A percentile compares a stretch with the other conserved stretches of the same genome.
These are phyloP conservation scores for Fusarium papillatum DNA, from an alignment of 2,329 filamentous ascomycete species.

Conservation along the genomic window DNA sequence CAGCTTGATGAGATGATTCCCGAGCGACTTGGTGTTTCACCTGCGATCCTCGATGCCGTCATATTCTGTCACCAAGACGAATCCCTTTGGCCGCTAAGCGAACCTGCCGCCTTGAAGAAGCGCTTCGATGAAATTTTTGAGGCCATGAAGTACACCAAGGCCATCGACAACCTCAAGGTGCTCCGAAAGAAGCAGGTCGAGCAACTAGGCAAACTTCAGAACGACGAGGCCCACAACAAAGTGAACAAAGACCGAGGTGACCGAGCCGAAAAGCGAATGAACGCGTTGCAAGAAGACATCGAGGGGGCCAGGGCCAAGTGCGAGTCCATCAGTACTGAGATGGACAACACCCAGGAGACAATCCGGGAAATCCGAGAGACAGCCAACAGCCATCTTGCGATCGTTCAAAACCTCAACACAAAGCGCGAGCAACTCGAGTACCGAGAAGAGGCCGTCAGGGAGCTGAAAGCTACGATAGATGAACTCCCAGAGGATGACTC, in stretches of 20 bases:
- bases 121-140: constrained; percentile 99
- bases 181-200: constrained; percentile 87
- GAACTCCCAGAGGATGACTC: constrained; percentile 85
- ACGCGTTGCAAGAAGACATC: constrained; percentile 76
- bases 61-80: constrained; percentile 99
- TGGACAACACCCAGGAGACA: constrained; percentile 69
- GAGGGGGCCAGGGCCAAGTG: constrained; percentile 71
- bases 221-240: constrained; percentile 83
- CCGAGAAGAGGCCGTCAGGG: constrained; percentile 77
- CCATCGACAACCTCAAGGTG: constrained; percentile 93
- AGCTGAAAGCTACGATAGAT: constrained; percentile 79
- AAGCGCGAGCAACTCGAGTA: constrained; percentile 82
- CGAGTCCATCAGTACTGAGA: constrained; percentile 69
- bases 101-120: constrained; percentile 88
- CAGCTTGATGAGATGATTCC: constrained; percentile 90
- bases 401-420: constrained; percentile 81
- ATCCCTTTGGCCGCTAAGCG: constrained; percentile 95
- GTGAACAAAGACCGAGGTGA: constrained; percentile 88
- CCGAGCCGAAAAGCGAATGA: constrained; percentile 74
- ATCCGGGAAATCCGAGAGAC: constrained; percentile 78
- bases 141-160: constrained; percentile 96
- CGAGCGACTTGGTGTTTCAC: constrained; percentile 88
- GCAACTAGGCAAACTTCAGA: constrained; percentile 79
- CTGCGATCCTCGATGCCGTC: constrained; percentile 91
- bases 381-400: constrained; percentile 79